Conservation (phyloP, 495 filamentous ascomycete genomes). For the Penicillium cosmopolitanum region DNA sequence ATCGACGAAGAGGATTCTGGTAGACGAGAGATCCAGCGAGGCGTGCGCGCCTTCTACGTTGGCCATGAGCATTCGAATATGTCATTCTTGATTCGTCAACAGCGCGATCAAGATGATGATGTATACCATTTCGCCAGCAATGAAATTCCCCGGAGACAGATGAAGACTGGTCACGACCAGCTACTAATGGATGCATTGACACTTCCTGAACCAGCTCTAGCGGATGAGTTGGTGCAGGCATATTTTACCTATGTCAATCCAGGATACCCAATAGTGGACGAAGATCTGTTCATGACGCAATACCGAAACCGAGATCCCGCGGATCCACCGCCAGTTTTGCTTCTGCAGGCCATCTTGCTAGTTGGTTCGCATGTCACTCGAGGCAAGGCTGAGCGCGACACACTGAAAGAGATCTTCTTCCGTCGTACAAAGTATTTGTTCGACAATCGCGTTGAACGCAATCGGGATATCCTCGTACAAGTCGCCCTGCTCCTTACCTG, state of each 20-base stretch:
- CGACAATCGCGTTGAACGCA: conserved; percentile 52
- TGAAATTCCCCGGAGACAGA: conserved; percentile 49
- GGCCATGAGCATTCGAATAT: conserved; percentile 56
- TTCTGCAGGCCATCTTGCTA: conserved; percentile 51
- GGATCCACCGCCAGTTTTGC: conserved; percentile 48
- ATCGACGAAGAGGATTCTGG: conserved; percentile 51
- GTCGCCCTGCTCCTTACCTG: conserved; percentile 51
- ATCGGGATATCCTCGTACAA: conserved; percentile 54
- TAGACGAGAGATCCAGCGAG: conserved; percentile 46
- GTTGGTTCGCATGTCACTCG: conserved; percentile 50
- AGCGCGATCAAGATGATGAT: conserved; percentile 49
- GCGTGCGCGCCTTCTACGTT: conserved; percentile 53
- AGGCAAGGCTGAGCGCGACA: conserved; percentile 44
- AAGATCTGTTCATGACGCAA: conserved; percentile 52
- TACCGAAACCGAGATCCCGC: conserved; percentile 51
- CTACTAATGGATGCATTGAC: conserved; percentile 53
- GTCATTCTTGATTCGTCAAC: conserved; percentile 55
- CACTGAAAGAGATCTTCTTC: conserved; percentile 51
- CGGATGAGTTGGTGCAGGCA: conserved; percentile 51
- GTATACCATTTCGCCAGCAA: conserved; percentile 54
- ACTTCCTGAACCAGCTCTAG: conserved; percentile 46
- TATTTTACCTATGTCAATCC: conserved; percentile 51
- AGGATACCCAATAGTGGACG: conserved; percentile 50
- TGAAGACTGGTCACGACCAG: conserved; percentile 51
- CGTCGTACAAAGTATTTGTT: conserved; percentile 53